These are phyloP conservation scores for Lagerstroemia speciosa DNA, from an alignment of 345 rosid species.

Conservation along the genomic window DNA sequence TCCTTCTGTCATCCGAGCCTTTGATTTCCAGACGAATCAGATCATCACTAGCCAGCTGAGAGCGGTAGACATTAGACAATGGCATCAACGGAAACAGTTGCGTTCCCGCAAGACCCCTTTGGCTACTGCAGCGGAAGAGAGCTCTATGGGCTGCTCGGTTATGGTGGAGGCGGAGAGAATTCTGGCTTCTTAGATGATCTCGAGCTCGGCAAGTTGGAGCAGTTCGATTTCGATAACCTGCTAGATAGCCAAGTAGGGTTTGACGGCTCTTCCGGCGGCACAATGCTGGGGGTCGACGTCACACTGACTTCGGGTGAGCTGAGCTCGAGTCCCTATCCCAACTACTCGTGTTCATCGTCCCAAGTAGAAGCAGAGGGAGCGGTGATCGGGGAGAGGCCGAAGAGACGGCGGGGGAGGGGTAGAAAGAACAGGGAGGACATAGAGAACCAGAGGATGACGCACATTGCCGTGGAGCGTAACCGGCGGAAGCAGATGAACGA, in stretches of 20 bases:
- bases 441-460: slow-evolving; percentile 86
- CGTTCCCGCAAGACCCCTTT: slow-evolving; percentile 44
- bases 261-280: background rate
- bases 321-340: background rate
- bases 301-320: too few relatives aligned
- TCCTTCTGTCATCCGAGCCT: slow-evolving; percentile 1
- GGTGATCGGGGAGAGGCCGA: slow-evolving; percentile 23
- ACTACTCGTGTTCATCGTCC: background rate
- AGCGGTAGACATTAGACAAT: slow-evolving; percentile 24
- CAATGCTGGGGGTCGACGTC: background rate
- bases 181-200: slow-evolving; percentile 21
- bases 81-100: slow-evolving; percentile 59
- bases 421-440: slow-evolving; percentile 70
- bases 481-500: slow-evolving; percentile 91
- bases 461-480: slow-evolving; percentile 95
- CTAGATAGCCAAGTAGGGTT: background rate
- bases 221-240: background rate
- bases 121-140: slow-evolving; percentile 28
- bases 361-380: slow-evolving; percentile 7
- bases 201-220: slow-evolving; percentile 10
- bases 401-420: slow-evolving; percentile 52
- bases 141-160: slow-evolving; percentile 29
- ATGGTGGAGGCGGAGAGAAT: slow-evolving; percentile 6
- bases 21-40: background rate
- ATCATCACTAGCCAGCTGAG: slow-evolving; percentile 4